Evolutionary conservation across 306 rosid genomes (phyloP).

Genomic region (Corylus heterophylla): DNA sequence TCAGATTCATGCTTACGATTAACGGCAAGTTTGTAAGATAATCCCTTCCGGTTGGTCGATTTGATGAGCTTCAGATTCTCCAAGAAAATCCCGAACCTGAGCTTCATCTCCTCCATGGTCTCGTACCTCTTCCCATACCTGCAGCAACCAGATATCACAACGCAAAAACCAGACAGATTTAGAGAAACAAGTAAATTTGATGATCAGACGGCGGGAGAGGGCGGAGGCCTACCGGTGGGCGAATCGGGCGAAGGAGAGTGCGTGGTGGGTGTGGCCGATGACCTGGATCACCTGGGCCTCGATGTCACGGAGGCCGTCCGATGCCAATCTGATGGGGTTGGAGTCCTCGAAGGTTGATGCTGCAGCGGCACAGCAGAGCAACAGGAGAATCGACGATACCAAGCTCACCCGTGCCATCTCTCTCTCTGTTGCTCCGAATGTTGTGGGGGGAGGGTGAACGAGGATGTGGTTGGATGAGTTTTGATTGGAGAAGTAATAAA

Average conservation of each 20-base stretch:
- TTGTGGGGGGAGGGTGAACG: neutral
- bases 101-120: slow-evolving; percentile 62
- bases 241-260: slow-evolving; percentile 76
- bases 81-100: slow-evolving; percentile 62
- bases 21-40: slow-evolving; percentile 65
- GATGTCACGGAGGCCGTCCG: slow-evolving; percentile 52
- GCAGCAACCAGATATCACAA: neutral
- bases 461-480: neutral
- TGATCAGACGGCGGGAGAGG: neutral
- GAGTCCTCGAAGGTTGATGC: slow-evolving; percentile 65
- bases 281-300: slow-evolving; percentile 54
- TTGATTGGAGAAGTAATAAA: neutral
- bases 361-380: slow-evolving; percentile 44
- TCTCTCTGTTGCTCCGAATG: neutral
- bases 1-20: slow-evolving; percentile 53
- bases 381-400: slow-evolving; percentile 29
- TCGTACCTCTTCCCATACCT: slow-evolving; percentile 70
- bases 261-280: slow-evolving; percentile 56
- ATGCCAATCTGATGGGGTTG: slow-evolving; percentile 64
- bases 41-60: slow-evolving; percentile 63
- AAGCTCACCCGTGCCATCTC: slow-evolving; percentile 55
- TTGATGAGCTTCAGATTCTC: slow-evolving; percentile 63
- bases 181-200: neutral
- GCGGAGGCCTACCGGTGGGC: slow-evolving; percentile 45
- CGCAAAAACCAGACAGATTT: neutral